Evolutionary conservation across 192 early-diverging fungal species (phyloP).

Genomic region (Podila minutissima): DNA sequence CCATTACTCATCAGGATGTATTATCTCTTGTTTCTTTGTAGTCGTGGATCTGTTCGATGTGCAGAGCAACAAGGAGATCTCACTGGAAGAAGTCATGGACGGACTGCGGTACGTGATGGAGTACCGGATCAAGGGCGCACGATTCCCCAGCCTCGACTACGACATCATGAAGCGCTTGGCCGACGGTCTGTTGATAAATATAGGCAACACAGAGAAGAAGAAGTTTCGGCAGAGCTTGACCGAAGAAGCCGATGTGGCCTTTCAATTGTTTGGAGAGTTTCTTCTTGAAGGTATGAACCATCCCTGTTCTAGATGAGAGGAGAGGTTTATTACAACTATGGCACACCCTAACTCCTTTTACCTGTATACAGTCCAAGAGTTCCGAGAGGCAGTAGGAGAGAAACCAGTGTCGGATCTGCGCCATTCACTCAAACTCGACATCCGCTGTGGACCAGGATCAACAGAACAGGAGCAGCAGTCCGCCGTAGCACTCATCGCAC

Average conservation of each 20-base stretch:
- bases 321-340: not conserved
- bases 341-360: not conserved
- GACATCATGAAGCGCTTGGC: conserved; percentile 88
- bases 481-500: conserved; percentile 80
- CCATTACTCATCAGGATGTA: too few relatives aligned
- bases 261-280: conserved; percentile 95
- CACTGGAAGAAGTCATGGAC: conserved; percentile 82
- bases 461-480: conserved; percentile 76
- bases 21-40: not conserved
- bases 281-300: conserved; percentile 73
- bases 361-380: conserved; percentile 75
- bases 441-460: conserved; percentile 73
- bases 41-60: conserved; percentile 90
- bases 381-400: conserved; percentile 82
- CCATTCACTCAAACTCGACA: conserved; percentile 79
- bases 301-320: too few relatives aligned
- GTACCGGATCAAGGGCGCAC: conserved; percentile 87
- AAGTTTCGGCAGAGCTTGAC: conserved; percentile 69
- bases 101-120: conserved; percentile 96
- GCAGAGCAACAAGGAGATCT: conserved; percentile 70
- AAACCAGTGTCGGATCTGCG: conserved; percentile 84
- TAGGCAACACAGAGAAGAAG: conserved; percentile 67
- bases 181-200: conserved; percentile 87
- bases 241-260: conserved; percentile 85
- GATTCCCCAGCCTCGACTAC: conserved; percentile 82